Conservation (phyloP, 192 early-diverging fungal species). For the Funneliformis geosporum region DNA sequence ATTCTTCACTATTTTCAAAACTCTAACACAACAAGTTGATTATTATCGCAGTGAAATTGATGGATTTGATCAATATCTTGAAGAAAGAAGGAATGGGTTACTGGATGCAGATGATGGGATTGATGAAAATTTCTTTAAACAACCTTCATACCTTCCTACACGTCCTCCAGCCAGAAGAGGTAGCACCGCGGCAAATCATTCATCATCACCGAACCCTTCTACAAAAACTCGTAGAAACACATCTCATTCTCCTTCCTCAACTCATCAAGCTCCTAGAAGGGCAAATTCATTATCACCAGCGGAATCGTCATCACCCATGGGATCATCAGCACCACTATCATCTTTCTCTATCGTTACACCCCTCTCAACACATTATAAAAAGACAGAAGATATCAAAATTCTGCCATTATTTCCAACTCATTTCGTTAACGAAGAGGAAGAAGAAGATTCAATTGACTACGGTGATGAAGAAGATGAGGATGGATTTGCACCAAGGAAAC, state of each 20-base stretch:
- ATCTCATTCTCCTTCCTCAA: background rate
- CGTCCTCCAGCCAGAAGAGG: conserved; percentile 29
- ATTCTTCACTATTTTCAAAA: conserved; percentile 65
- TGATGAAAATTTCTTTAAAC: conserved; percentile 33
- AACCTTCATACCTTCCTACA: conserved; percentile 5
- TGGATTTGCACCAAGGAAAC: conserved; percentile 40
- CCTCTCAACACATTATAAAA: conserved; percentile 36
- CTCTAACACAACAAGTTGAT: conserved; percentile 66
- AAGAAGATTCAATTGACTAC: conserved; percentile 36
- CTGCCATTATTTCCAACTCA: conserved; percentile 58
- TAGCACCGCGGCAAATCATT: background rate
- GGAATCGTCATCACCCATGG: background rate
- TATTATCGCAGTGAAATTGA: conserved; percentile 60
- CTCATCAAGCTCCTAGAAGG: background rate
- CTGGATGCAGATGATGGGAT: conserved; percentile 52
- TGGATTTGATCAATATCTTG: conserved; percentile 59
- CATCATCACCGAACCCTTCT: background rate
- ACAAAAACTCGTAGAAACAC: background rate
- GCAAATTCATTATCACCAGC: background rate
- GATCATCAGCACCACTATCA: conserved; percentile 1
- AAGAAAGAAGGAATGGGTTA: conserved; percentile 56
- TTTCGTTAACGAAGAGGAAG: conserved; percentile 56
- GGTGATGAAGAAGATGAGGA: conserved; percentile 37
- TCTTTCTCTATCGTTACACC: conserved; percentile 20
- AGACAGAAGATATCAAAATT: conserved; percentile 49